Evolutionary conservation across 2,329 filamentous ascomycete species (phyloP).

Genomic region (Eurotiales sp.): DNA sequence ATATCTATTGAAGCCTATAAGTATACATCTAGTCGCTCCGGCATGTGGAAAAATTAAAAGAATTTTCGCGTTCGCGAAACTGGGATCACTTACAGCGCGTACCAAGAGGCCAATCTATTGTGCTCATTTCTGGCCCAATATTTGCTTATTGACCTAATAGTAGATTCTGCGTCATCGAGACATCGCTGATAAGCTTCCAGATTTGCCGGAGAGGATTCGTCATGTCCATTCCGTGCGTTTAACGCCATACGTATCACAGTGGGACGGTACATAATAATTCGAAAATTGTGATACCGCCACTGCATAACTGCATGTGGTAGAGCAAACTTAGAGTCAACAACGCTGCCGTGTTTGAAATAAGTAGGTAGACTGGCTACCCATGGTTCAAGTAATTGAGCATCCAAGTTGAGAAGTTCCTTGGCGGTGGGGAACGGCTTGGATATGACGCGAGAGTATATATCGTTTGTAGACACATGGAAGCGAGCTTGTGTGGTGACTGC

Average conservation of each 20-base stretch:
- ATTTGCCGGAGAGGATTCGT: constrained; percentile 7
- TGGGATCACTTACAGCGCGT: constrained; percentile 19
- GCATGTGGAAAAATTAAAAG: not conserved
- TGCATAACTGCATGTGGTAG: constrained; percentile 36
- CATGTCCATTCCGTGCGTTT: constrained; percentile 7
- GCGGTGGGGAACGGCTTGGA: constrained; percentile 38
- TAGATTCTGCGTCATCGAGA: constrained; percentile 27
- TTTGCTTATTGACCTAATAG: constrained; percentile 25
- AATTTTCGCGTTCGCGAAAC: not conserved
- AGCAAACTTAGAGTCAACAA: constrained; percentile 32
- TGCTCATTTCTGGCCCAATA: constrained; percentile 39
- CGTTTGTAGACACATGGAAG: constrained; percentile 41
- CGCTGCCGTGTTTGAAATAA: constrained; percentile 34
- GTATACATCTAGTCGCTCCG: not conserved
- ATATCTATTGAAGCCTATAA: constrained; percentile 17
- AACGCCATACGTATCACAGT: constrained; percentile 28
- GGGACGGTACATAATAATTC: constrained; percentile 42
- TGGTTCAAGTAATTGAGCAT: constrained; percentile 37
- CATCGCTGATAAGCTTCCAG: constrained; percentile 23
- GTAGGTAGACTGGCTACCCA: constrained; percentile 39
- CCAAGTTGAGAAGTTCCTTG: constrained; percentile 37
- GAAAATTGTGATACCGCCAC: constrained; percentile 42
- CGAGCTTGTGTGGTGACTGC: constrained; percentile 38
- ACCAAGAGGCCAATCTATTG: constrained; percentile 29
- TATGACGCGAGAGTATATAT: constrained; percentile 43